Percentiles rank a stretch among this genome's conserved stretches.
phyloP scores from a whole-genome alignment of 2,329 filamentous ascomycete species.

The Penicillium sp. region DNA sequence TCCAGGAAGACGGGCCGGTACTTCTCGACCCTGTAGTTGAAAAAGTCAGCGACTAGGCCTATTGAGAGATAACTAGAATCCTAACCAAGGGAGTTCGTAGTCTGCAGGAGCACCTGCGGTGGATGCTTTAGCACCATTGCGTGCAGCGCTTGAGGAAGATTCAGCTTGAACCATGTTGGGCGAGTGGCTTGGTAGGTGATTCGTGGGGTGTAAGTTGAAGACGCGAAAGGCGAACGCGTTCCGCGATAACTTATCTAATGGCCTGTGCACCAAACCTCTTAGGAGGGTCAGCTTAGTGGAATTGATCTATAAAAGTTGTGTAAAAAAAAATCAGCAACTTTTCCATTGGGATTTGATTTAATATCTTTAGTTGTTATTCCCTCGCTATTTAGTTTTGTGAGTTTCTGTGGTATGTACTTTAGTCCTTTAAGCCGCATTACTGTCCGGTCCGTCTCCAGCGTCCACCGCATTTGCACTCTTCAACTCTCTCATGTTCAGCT shows the following conservation, averaged over 20 bases:
- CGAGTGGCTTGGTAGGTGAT: constrained; percentile 1
- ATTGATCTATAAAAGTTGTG: too few species aligned
- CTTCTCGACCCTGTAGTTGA: constrained; percentile 81
- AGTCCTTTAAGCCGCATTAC: not conserved
- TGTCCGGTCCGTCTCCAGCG: not conserved
- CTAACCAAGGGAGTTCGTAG: constrained; percentile 52
- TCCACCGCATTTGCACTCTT: not conserved
- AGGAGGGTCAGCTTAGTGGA: not conserved
- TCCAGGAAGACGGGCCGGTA: constrained; percentile 93
- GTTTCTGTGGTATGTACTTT: not conserved
- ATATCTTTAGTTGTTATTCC: not conserved
- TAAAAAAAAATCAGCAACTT: not conserved
- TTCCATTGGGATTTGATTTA: not conserved
- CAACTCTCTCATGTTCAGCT: not conserved
- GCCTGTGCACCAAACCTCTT: constrained; percentile 5
- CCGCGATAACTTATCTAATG: constrained; percentile 24
- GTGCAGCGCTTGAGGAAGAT: constrained; percentile 46
- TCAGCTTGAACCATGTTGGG: constrained; percentile 46
- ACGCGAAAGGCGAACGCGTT: constrained; percentile 34
- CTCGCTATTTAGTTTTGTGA: not conserved
- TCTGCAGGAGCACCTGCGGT: constrained; percentile 42
- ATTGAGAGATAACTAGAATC: not conserved
- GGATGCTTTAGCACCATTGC: constrained; percentile 42
- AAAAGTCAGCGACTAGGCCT: constrained; percentile 13
- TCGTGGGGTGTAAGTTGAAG: constrained; percentile 8